These are phyloP conservation scores for Mucor mucedo DNA, from an alignment of 371 early-diverging fungal species.

Conservation along the genomic window DNA sequence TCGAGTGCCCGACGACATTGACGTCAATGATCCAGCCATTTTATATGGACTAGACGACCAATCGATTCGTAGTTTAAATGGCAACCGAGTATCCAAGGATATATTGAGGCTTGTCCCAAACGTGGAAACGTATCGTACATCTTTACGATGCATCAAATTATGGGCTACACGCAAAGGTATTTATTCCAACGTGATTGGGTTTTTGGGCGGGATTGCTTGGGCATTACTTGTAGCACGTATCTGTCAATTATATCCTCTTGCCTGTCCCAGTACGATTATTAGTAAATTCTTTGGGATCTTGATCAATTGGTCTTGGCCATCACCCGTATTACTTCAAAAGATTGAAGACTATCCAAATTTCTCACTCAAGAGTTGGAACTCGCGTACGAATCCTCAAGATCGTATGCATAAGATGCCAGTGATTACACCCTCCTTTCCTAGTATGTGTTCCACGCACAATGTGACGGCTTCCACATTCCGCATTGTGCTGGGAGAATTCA, in stretches of 20 bases:
- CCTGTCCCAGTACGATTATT: slow-evolving; percentile 74
- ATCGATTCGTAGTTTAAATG: slow-evolving; percentile 84
- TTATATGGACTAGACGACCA: slow-evolving; percentile 78
- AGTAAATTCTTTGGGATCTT: slow-evolving; percentile 82
- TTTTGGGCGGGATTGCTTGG: slow-evolving; percentile 95
- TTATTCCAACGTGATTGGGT: slow-evolving; percentile 92
- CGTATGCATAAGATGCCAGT: slow-evolving; percentile 87
- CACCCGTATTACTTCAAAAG: slow-evolving; percentile 81
- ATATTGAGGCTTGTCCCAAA: slow-evolving; percentile 86
- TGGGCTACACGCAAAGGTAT: slow-evolving; percentile 89
- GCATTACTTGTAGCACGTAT: slow-evolving; percentile 89
- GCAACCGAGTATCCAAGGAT: slow-evolving; percentile 89
- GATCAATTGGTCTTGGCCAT: slow-evolving; percentile 73
- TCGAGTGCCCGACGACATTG: slow-evolving; percentile 69
- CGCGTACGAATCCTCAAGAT: slow-evolving; percentile 36
- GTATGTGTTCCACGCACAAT: slow-evolving; percentile 99
- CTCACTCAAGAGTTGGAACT: slow-evolving; percentile 87
- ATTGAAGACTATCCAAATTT: slow-evolving; percentile 58
- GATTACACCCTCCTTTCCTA: slow-evolving; percentile 96
- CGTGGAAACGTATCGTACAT: slow-evolving; percentile 75
- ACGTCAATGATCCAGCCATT: slow-evolving; percentile 73
- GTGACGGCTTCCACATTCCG: slow-evolving; percentile 64
- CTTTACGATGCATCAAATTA: slow-evolving; percentile 88
- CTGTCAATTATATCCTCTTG: slow-evolving; percentile 92
- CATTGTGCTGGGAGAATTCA: slow-evolving; percentile 74